phyloP scores from a whole-genome alignment of 2,329 filamentous ascomycete genomes.

The Tolypocladium capitatum region DNA sequence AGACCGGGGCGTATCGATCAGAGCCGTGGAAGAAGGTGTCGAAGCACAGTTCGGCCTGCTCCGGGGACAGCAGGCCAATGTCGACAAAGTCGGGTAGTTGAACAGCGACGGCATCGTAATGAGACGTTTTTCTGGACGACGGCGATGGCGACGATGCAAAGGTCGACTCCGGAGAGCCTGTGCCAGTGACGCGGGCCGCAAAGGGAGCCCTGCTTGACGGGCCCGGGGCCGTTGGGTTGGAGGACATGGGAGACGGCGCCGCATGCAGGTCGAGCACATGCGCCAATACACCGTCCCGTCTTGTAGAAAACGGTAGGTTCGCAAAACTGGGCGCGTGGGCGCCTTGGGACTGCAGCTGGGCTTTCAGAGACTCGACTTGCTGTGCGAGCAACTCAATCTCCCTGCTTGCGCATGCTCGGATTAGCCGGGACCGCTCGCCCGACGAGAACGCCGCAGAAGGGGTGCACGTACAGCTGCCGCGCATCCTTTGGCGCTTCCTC shows the following conservation, averaged over 20 bases:
- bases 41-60: slow-evolving; percentile 12
- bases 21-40: slow-evolving; percentile 14
- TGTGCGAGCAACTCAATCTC: neutral
- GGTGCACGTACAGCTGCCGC: slow-evolving; percentile 6
- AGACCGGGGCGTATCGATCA: slow-evolving; percentile 13
- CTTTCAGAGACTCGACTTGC: slow-evolving; percentile 1
- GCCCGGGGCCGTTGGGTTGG: neutral
- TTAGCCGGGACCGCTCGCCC: neutral
- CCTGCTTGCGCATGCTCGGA: neutral
- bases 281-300: neutral
- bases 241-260: neutral
- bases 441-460: neutral
- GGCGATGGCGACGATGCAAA: too few relatives aligned
- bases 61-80: slow-evolving; percentile 8
- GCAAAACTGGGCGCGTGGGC: neutral
- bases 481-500: slow-evolving; percentile 10
- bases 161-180: neutral
- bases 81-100: slow-evolving; percentile 9
- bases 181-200: neutral
- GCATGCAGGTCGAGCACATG: neutral
- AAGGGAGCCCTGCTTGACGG: neutral
- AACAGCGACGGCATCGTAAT: neutral
- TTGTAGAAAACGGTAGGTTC: too few relatives aligned
- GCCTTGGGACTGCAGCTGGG: neutral
- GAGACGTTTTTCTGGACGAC: neutral